Percentiles rank a stretch among this genome's conserved stretches.
These are phyloP conservation scores for Aspergillus baeticus DNA, from an alignment of 495 filamentous ascomycete species.

Conservation along the genomic window DNA sequence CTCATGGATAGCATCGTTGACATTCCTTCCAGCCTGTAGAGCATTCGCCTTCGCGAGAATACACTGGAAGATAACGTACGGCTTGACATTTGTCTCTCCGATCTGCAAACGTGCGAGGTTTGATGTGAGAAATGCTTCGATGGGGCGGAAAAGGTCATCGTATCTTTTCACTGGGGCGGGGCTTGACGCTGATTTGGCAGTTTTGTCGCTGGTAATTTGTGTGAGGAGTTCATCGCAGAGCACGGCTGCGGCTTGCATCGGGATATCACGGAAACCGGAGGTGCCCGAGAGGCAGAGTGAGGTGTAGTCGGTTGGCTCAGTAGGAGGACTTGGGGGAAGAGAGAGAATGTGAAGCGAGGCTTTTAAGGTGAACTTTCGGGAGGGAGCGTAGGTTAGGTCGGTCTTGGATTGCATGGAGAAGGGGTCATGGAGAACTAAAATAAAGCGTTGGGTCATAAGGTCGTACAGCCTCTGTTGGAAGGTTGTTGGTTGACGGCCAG, in stretches of 20 bases:
- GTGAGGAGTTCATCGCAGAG: neutral
- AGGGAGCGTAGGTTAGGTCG: conserved; percentile 4
- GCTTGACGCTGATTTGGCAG: neutral
- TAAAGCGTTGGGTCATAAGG: conserved; percentile 44
- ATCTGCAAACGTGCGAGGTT: neutral
- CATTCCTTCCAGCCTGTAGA: neutral
- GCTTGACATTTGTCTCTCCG: neutral
- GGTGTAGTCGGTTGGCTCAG: neutral
- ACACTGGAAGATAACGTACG: neutral
- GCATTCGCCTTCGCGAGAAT: neutral
- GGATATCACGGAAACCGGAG: neutral
- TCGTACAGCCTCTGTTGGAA: conserved; percentile 35
- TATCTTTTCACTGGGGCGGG: neutral
- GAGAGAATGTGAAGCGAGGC: conserved; percentile 4
- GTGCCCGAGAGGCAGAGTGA: neutral
- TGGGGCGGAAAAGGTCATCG: neutral
- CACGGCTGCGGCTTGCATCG: neutral
- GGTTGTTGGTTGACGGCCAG: conserved; percentile 2
- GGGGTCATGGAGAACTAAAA: conserved; percentile 45
- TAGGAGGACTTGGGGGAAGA: neutral
- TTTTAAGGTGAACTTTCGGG: neutral
- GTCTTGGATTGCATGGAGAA: conserved; percentile 38
- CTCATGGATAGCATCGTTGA: neutral
- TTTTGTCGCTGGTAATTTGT: neutral
- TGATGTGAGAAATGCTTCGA: neutral